A percentile compares a stretch with the other conserved stretches of the same genome.
Evolutionary conservation across 139 green algal species (phyloP).

Genomic region (Coelastrella sp.): DNA sequence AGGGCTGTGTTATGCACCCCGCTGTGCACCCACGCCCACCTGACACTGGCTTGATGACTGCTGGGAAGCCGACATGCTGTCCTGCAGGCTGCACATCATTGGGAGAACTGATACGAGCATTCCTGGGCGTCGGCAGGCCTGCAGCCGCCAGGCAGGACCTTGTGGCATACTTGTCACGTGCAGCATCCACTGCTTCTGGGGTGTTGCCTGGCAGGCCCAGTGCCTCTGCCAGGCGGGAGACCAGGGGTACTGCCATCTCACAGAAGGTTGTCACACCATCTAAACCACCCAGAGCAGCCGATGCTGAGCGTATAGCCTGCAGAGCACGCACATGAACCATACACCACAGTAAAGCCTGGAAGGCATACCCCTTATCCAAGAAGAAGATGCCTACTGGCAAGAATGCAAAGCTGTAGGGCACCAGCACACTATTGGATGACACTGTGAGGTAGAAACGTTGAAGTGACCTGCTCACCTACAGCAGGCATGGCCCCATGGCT

Average conservation of each 20-base stretch:
- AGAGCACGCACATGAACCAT: background rate
- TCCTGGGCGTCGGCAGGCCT: constrained; percentile 81
- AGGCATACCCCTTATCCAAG: too few species aligned
- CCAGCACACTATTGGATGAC: too few species aligned
- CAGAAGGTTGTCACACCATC: constrained; percentile 91
- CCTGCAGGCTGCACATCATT: constrained; percentile 69
- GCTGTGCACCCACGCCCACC: background rate
- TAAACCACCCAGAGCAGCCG: constrained; percentile 69
- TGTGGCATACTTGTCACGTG: constrained; percentile 86
- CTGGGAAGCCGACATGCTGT: constrained; percentile 81
- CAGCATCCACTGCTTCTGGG: constrained; percentile 79
- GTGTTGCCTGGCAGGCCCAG: constrained; percentile 82
- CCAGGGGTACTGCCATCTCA: constrained; percentile 90
- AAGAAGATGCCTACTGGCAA: too few species aligned
- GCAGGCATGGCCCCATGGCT: too few species aligned
- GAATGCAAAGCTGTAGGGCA: too few species aligned
- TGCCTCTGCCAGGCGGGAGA: constrained; percentile 79
- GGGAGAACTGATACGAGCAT: constrained; percentile 66
- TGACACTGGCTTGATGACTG: constrained; percentile 89
- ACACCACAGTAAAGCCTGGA: too few species aligned
- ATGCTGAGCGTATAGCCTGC: constrained; percentile 45
- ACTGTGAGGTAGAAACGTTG: too few species aligned
- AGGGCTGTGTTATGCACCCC: too few species aligned
- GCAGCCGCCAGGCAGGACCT: constrained; percentile 69
- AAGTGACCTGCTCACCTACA: too few species aligned